Evolutionary conservation across 345 rosid genomes (phyloP), one percentile per base, ranked within the genome.

Genomic region (Eucalyptus globulus): DNA sequence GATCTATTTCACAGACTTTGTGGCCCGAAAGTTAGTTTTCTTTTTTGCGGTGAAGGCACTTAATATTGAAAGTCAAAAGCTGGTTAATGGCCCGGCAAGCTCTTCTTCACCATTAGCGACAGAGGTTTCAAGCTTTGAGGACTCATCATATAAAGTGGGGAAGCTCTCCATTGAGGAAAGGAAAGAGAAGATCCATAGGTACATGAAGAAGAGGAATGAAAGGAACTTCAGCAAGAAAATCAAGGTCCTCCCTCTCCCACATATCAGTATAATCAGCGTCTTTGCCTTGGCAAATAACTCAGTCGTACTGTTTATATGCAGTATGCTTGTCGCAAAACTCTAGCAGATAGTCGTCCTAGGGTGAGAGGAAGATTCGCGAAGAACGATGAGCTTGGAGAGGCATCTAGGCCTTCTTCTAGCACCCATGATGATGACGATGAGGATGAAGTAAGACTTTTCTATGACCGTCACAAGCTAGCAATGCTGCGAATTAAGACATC

Each of bases 221-320:
- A 96, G 99, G 86, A 98, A 97, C 88, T 98, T 98, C 95, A 95
- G 95, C 97, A 98, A 97, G 94, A 98, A 98, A 94, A 98, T 98
- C 87, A 98, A 98, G 99, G 99, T 95, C 58, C 34, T 85, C 49
- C 43, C 24, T 56, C 47, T 19, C 45, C 19, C 51, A 45, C 43
- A n/a, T n/a, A n/a, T 65, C 40, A 65, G 40, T 27, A 53, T 19
- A 53, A 65, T 58, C 49, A 65, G 14, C 34, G 17, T 43, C 45
- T 49, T 37, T 65, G 50, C 86, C 37, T n/a, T 86, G 58, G 85
- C 87, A 13, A 37, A n/a, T 34, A 37, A 31, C 58, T 15, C 56
- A 5, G 53, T 54, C 58, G 1, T 37, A 10, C 40, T 19, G 31
- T 47, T 80, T 87, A 86, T 51, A 14, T 17, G 91, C 93, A 98